Conservation (phyloP, 805 yeast species). For the Metschnikowia koreensis region DNA sequence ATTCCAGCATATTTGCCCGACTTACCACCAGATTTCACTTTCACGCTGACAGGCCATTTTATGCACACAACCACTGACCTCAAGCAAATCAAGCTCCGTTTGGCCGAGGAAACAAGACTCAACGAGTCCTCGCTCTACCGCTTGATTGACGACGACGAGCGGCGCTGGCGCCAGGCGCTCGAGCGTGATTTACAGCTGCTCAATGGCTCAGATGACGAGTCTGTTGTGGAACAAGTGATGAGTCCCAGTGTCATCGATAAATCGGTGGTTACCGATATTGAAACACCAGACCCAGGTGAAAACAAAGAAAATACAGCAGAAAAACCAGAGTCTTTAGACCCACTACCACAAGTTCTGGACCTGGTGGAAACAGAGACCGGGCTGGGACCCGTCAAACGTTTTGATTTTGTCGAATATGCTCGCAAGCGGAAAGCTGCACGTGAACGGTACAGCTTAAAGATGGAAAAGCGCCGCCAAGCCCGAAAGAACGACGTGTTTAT, state of each 20-base stretch:
- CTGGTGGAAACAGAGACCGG: neutral
- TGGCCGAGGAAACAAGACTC: slow-evolving; percentile 76
- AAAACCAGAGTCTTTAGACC: neutral
- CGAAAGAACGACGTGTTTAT: slow-evolving; percentile 33
- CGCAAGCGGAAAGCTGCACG: slow-evolving; percentile 42
- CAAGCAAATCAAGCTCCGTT: slow-evolving; percentile 61
- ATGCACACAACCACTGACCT: slow-evolving; percentile 66
- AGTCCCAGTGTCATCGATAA: neutral
- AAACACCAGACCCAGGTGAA: neutral
- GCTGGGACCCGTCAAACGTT: slow-evolving; percentile 18
- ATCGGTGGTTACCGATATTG: slow-evolving; percentile 3
- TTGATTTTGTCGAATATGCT: slow-evolving; percentile 61
- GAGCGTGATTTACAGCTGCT: slow-evolving; percentile 24
- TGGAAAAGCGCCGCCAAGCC: slow-evolving; percentile 19
- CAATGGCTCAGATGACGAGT: slow-evolving; percentile 2
- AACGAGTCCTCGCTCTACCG: slow-evolving; percentile 77
- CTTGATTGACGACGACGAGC: slow-evolving; percentile 44
- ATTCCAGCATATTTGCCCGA: slow-evolving; percentile 81
- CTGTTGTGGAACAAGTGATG: slow-evolving; percentile 3
- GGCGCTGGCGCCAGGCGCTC: slow-evolving; percentile 27
- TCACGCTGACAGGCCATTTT: slow-evolving; percentile 70
- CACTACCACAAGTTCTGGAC: neutral
- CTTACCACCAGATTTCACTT: slow-evolving; percentile 93
- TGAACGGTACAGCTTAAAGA: slow-evolving; percentile 26
- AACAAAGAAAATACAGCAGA: neutral